Percentiles rank a stretch among this genome's conserved stretches.
phyloP scores from a whole-genome alignment of 768 basidiomycete genomes.

The Leccinum ochraceum region DNA sequence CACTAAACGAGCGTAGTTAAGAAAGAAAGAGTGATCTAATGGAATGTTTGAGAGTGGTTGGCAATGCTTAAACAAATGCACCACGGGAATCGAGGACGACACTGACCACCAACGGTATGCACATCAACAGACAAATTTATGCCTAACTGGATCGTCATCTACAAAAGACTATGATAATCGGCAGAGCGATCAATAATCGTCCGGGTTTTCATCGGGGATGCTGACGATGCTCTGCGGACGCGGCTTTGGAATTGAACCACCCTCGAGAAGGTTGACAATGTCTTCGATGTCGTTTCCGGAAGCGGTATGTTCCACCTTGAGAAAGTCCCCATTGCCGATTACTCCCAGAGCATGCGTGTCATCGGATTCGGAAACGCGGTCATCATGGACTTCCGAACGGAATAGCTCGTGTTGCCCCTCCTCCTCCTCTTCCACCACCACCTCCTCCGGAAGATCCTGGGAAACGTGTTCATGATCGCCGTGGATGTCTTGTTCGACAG shows the following conservation, averaged over 20 bases:
- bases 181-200: slow-evolving; percentile 44
- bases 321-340: slow-evolving; percentile 11
- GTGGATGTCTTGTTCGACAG: slow-evolving; percentile 10
- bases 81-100: neutral
- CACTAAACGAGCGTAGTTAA: slow-evolving; percentile 36
- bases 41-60: slow-evolving; percentile 3
- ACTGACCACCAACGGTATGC: slow-evolving; percentile 24
- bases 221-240: slow-evolving; percentile 45
- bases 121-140: slow-evolving; percentile 27
- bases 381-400: slow-evolving; percentile 11
- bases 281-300: slow-evolving; percentile 54
- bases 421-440: neutral
- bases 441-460: slow-evolving; percentile 9
- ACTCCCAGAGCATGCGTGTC: slow-evolving; percentile 15
- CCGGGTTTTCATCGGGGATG: slow-evolving; percentile 56
- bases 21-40: slow-evolving; percentile 28
- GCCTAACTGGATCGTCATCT: slow-evolving; percentile 22
- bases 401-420: slow-evolving; percentile 11
- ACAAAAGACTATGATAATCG: slow-evolving; percentile 17
- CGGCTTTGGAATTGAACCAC: slow-evolving; percentile 35
- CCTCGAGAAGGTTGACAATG: slow-evolving; percentile 67
- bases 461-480: slow-evolving; percentile 6
- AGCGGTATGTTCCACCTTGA: slow-evolving; percentile 2
- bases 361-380: slow-evolving; percentile 6
- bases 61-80: neutral